These are phyloP conservation scores for Trichomonascaceae sp. DNA, from an alignment of 1,139 yeast genomes.

Conservation along the genomic window DNA sequence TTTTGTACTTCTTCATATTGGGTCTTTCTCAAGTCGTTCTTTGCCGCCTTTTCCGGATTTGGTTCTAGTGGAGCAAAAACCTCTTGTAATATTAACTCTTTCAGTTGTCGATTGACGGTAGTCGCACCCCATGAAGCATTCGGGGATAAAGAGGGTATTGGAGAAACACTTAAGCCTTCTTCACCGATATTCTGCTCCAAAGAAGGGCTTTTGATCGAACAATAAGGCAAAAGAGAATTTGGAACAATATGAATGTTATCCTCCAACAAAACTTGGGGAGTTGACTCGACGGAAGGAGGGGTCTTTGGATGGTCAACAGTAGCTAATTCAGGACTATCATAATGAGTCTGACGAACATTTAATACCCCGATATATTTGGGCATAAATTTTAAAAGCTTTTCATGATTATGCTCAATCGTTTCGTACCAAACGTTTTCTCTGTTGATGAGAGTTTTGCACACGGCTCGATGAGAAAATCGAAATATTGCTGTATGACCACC, in stretches of 20 bases:
- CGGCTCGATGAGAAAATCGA: conserved; percentile 83
- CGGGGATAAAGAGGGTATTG: conserved; percentile 12
- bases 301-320: conserved; percentile 1
- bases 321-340: conserved; percentile 5
- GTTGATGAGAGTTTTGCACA: conserved; percentile 89
- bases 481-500: conserved; percentile 99
- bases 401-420: conserved; percentile 69
- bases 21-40: not conserved
- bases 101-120: conserved; percentile 55
- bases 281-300: conserved; percentile 5
- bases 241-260: conserved; percentile 90
- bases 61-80: conserved; percentile 51
- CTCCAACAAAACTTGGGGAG: conserved; percentile 69
- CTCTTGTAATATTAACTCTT: conserved; percentile 61
- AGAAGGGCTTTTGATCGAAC: conserved; percentile 42
- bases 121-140: conserved; percentile 49
- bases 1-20: not conserved
- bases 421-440: conserved; percentile 92
- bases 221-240: conserved; percentile 61
- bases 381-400: conserved; percentile 74
- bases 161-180: not conserved
- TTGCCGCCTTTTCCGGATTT: not conserved
- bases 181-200: conserved; percentile 25
- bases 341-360: conserved; percentile 67
- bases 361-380: conserved; percentile 91